These are phyloP conservation scores for Blakeslea trispora DNA, from an alignment of 371 early-diverging fungal genomes.

Conservation along the genomic window DNA sequence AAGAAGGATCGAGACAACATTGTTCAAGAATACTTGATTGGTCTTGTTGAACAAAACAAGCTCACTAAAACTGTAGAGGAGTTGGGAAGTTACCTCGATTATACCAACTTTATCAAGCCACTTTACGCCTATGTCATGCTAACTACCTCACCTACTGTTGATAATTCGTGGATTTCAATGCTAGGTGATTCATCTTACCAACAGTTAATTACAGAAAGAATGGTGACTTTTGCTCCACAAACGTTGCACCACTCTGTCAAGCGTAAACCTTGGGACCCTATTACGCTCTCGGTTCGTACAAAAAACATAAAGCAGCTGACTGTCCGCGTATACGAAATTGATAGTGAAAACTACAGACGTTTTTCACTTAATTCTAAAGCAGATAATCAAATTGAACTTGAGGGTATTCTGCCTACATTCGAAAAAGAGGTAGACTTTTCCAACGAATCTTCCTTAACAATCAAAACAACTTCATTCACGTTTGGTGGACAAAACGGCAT, in stretches of 20 bases:
- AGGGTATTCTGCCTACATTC: constrained; percentile 47
- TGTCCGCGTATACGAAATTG: constrained; percentile 44
- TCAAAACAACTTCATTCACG: constrained; percentile 13
- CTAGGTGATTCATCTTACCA: constrained; percentile 21
- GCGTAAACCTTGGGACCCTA: constrained; percentile 21
- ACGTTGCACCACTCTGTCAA: constrained; percentile 14
- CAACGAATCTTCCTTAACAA: constrained; percentile 19
- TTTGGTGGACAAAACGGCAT: constrained; percentile 29
- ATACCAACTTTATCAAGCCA: constrained; percentile 18
- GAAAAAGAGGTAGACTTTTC: constrained; percentile 31
- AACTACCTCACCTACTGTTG: neutral
- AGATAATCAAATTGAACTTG: constrained; percentile 27
- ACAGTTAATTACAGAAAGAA: constrained; percentile 14
- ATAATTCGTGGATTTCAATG: constrained; percentile 5
- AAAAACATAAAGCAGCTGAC: constrained; percentile 39
- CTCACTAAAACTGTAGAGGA: constrained; percentile 16
- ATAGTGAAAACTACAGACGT: constrained; percentile 44
- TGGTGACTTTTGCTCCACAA: constrained; percentile 22
- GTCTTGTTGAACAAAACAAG: constrained; percentile 15
- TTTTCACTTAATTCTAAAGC: neutral
- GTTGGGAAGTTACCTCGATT: constrained; percentile 22
- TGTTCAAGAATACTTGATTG: constrained; percentile 24
- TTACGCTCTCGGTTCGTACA: constrained; percentile 22
- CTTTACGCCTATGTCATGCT: constrained; percentile 25
- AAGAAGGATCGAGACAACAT: constrained; percentile 1